A percentile compares a stretch with the other conserved stretches of the same genome.
These are phyloP conservation scores for Globisporangium acanthophoron DNA, from an alignment of 352 stramenopile species.

Conservation along the genomic window DNA sequence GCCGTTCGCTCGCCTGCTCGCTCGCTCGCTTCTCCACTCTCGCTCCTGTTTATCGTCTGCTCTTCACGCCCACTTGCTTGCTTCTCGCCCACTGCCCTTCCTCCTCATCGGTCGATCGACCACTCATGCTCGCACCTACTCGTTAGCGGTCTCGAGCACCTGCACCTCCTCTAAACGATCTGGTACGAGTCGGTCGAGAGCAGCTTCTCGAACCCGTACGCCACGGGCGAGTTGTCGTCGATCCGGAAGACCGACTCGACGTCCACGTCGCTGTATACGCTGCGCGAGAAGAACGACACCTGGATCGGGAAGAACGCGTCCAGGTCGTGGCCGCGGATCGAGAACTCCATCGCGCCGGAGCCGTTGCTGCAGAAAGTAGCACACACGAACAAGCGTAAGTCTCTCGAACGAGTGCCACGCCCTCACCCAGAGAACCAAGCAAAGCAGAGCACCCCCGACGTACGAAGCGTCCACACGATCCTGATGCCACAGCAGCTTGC, in stretches of 20 bases:
- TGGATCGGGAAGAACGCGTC: conserved; percentile 85
- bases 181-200: conserved; percentile 85
- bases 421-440: no score
- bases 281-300: conserved; percentile 88
- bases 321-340: conserved; percentile 70
- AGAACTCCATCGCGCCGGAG: conserved; percentile 75
- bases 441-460: conserved; percentile 13
- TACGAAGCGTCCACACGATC: conserved; percentile 73
- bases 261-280: conserved; percentile 80
- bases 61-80: background rate
- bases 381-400: conserved; percentile 37
- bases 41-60: background rate
- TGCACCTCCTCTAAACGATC: conserved; percentile 71
- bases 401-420: no score
- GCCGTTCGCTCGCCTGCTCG: background rate
- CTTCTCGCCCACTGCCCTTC: background rate
- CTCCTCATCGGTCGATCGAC: background rate
- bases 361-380: conserved; percentile 50
- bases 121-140: background rate
- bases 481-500: conserved; percentile 77
- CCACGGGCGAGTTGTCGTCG: conserved; percentile 63
- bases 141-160: background rate
- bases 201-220: conserved; percentile 85
- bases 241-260: conserved; percentile 72
- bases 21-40: conserved; percentile 1